Evolutionary conservation across 116 monocot species (phyloP).

Genomic region (Phalaenopsis hybrid): DNA sequence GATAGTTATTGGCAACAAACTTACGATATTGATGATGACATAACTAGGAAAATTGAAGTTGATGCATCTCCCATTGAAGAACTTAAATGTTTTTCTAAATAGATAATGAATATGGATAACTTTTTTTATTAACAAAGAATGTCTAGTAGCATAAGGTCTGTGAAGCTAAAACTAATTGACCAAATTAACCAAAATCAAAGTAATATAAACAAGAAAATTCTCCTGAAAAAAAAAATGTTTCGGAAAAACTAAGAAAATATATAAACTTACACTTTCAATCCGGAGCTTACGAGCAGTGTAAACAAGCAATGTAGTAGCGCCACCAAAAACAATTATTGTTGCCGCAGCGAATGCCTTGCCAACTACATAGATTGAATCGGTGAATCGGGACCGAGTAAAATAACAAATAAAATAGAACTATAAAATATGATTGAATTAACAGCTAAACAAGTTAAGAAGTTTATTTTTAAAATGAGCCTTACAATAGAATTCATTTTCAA

Average conservation of each 20-base stretch:
- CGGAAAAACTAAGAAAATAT: background rate
- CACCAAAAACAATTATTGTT: constrained; percentile 76
- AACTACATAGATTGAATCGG: constrained; percentile 35
- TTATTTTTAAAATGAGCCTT: background rate
- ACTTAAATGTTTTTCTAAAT: too few species aligned
- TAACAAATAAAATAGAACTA: background rate
- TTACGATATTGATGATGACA: too few species aligned
- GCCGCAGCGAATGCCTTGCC: constrained; percentile 80
- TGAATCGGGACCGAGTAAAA: background rate
- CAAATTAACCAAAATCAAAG: background rate
- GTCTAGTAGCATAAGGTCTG: too few species aligned
- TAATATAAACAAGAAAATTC: background rate
- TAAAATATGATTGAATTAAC: background rate
- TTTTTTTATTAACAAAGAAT: too few species aligned
- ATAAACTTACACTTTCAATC: constrained; percentile 58
- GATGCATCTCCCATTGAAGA: too few species aligned
- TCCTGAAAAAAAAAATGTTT: background rate
- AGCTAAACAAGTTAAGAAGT: background rate
- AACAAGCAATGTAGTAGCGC: constrained; percentile 29
- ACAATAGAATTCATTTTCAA: background rate
- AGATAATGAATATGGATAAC: too few species aligned
- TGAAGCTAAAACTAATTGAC: too few species aligned
- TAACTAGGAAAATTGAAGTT: too few species aligned
- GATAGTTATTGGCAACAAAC: too few species aligned
- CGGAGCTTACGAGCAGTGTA: constrained; percentile 53